Base-by-base conservation (phyloP, 2,329 filamentous ascomycete species). In the Cladosporium velox region DNA sequence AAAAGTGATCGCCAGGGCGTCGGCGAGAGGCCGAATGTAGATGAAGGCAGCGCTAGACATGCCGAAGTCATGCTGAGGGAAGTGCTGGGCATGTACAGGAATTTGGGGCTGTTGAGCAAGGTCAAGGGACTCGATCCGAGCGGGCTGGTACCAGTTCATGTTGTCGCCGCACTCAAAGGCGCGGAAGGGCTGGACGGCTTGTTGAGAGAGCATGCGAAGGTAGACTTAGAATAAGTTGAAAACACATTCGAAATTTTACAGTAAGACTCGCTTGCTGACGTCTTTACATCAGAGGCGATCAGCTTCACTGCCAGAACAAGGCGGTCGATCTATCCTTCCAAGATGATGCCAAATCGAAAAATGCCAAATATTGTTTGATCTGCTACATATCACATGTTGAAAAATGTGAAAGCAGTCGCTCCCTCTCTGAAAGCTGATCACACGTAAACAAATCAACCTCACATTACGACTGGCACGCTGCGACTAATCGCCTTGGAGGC, bases 61-160 rank as follows among this genome's bases (percentile, higher is more conserved):
- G 79, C 79, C 10, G 91, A 93, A 74, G 80, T 84, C 24, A 80
- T 92, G 24, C 76, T 94, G 41, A 82, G 87, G 69, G 91, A 95
- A 74, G 87, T 92, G 75, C 74, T 95, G 66, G 84, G 81, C 34
- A 86, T 89, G 75, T 94, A 90, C 73, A 80, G 91, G 52, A 87
- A 86, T 0, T 75, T 95, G 68, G 88, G 88, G 0, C 86, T 90
- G 21, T 75, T 95, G 71, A 90, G 90, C 1, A 84, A 87, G 69
- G 85, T 88, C 26, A 86, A 89, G 67, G 90, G 75, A 78, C 87
- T 77, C 72, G 64, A 65, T 52, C 24, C 61, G 26, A 64, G 88
- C 73, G 79, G 79, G 18, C 83, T 88, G n/a, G 80, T 90, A 72
- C 91, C 91, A 21, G 92, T 91, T 90, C 91, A 94, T 81, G 81